phyloP scores from a whole-genome alignment of 169 alveolate species.

The Neospora caninum region DNA sequence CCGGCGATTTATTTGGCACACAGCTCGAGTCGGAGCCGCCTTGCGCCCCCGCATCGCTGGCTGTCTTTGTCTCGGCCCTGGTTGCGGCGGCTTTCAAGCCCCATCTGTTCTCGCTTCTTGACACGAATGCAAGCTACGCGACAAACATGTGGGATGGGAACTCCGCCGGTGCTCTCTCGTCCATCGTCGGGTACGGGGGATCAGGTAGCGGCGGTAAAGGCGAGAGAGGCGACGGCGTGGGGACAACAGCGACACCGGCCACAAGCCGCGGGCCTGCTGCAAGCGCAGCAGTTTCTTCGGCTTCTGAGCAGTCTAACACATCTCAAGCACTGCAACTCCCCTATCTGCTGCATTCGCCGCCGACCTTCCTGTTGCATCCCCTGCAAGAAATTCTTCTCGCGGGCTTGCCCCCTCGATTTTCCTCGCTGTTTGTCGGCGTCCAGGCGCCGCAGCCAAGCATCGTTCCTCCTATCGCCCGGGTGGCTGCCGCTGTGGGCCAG shows the following conservation, averaged over 20 bases:
- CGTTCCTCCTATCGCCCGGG: background rate
- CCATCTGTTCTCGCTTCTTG: background rate
- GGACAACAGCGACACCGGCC: background rate
- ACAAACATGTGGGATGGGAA: background rate
- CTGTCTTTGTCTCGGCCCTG: background rate
- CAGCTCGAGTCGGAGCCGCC: background rate
- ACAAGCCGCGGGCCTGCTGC: background rate
- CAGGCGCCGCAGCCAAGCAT: slow-evolving; percentile 30
- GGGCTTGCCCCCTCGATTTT: background rate
- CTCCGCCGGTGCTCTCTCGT: background rate
- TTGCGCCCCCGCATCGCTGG: background rate
- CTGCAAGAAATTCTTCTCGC: background rate
- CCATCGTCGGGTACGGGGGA: background rate
- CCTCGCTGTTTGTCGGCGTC: background rate
- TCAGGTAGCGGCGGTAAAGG: background rate
- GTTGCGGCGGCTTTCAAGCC: slow-evolving; percentile 9
- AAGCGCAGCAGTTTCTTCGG: background rate
- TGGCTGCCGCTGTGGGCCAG: background rate
- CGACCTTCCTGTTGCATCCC: background rate
- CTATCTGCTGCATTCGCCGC: background rate
- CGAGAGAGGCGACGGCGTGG: background rate
- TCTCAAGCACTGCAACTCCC: background rate
- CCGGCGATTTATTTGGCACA: no score
- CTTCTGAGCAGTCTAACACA: background rate
- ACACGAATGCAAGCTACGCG: background rate